A percentile compares a stretch with the other conserved stretches of the same genome.
Conservation (phyloP, 2,329 filamentous ascomycete genomes). For the Calonectria hawksworthii region DNA sequence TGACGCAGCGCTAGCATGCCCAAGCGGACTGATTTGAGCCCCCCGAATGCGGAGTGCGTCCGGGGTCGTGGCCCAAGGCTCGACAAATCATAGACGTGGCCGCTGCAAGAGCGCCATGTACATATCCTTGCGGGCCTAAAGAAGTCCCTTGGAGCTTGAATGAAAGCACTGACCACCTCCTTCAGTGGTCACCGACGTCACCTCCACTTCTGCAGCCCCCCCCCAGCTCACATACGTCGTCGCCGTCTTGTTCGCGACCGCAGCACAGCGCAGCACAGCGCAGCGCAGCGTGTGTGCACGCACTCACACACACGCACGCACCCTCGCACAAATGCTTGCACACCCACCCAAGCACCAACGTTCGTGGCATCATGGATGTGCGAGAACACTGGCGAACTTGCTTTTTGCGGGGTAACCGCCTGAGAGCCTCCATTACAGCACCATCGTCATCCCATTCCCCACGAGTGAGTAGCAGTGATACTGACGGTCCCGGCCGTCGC, state of each 20-base stretch:
- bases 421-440: constrained; percentile 6
- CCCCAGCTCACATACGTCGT: not conserved
- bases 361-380: constrained; percentile 6
- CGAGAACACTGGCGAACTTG: constrained; percentile 5
- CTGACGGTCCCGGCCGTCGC: constrained; percentile 4
- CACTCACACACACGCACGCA: constrained; percentile 8
- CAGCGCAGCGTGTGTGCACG: not conserved
- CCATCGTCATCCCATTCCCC: constrained; percentile 16
- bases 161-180: constrained; percentile 14
- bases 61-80: not conserved
- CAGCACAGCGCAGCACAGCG: constrained; percentile 9
- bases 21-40: not conserved
- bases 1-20: constrained; percentile 6
- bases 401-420: constrained; percentile 18
- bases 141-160: not conserved
- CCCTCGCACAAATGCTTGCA: not conserved
- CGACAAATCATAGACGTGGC: constrained; percentile 18
- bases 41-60: constrained; percentile 23
- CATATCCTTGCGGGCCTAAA: not conserved
- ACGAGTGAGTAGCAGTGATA: constrained; percentile 5
- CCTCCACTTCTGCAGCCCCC: constrained; percentile 15
- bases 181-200: constrained; percentile 41
- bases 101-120: not conserved
- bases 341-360: not conserved
- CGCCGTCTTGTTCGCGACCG: constrained; percentile 7